Evolutionary conservation across 129 eudicot species (phyloP), one percentile per base, ranked within the genome.

Genomic region (Flaveria ramosissima): DNA sequence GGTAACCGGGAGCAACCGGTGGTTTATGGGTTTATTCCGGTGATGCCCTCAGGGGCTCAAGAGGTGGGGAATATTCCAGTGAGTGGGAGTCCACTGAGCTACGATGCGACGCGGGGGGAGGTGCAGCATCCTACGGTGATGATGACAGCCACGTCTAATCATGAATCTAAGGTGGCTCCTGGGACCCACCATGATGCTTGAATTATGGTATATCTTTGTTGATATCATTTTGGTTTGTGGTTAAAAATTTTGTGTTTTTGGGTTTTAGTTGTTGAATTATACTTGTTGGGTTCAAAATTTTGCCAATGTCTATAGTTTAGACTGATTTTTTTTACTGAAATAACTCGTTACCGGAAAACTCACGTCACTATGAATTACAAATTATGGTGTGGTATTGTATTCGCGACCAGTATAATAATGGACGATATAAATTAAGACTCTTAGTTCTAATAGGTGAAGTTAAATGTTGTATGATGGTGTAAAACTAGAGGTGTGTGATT

Each of bases 1-100:
- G 79, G 85, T 39, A 67, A 82, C 87, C 66, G 80, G 85, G 91
- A 82, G 47, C 89, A 83, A 75, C 79, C 85, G 87, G 89, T 84
- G 87, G 86, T 80, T 21, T 84, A 86, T 74, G 77, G 79, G 26
- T 77, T 57, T 71, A 62, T 86, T 23, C 88, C 89, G 71, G 86
- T 80, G 10, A 65, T 77, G 72, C 79, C 85, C 26, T 77, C 75
- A 23, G 39, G 32, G 8, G 78, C 15, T 9, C 82, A 21, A 46
- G 90, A 84, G 30, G 82, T 47, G 65, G 64, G 45, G 79, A 75
- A 74, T 70, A 74, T 82, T 63, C 77, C 77, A 14, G n/a, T 56
- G 84, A 66, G 75, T 73, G 84, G 70, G 63, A 73, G 84, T 80
- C 70, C 79, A 12, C 65, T 76, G 7, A 74, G 84, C 75, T 80